A percentile compares a stretch with the other conserved stretches of the same genome.
Conservation (phyloP, 176 grass and related monocot genomes). For the Thinopyrum elongatum region DNA sequence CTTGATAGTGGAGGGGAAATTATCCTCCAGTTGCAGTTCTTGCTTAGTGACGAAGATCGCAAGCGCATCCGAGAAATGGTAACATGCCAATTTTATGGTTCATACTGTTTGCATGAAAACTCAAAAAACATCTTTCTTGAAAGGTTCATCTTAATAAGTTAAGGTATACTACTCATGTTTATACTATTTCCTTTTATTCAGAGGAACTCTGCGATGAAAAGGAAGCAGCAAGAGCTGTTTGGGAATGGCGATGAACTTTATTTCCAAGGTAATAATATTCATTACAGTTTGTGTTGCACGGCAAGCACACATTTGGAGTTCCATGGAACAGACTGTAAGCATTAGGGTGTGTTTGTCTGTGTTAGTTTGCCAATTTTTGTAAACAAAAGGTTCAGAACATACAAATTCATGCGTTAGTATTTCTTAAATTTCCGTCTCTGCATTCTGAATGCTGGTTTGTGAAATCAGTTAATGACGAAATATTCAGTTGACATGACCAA, state of each 20-base stretch:
- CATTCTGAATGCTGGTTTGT: too few relatives aligned
- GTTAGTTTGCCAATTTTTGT: neutral
- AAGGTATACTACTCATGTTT: neutral
- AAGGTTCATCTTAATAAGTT: neutral
- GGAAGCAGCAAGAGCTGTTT: conserved; percentile 32
- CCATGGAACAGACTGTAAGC: neutral
- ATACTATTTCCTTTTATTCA: conserved; percentile 14
- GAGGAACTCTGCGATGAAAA: conserved; percentile 40
- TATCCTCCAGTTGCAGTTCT: conserved; percentile 36
- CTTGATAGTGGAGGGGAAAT: conserved; percentile 27
- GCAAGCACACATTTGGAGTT: conserved; percentile 20
- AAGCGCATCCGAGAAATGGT: conserved; percentile 50
- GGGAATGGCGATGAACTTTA: conserved; percentile 11
- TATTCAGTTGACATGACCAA: neutral
- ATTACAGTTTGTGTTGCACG: too few relatives aligned
- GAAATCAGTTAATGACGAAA: too few relatives aligned
- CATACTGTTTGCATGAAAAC: neutral
- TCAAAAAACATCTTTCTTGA: neutral
- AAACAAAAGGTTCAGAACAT: neutral
- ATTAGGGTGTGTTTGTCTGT: neutral
- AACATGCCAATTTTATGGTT: neutral
- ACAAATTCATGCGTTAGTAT: neutral
- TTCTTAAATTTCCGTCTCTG: neutral
- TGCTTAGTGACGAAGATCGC: conserved; percentile 45
- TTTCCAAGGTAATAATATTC: conserved; percentile 29